A percentile compares a stretch with the other conserved stretches of the same genome.
Evolutionary conservation across 306 rosid species (phyloP).

Genomic region (Medicago arabica): DNA sequence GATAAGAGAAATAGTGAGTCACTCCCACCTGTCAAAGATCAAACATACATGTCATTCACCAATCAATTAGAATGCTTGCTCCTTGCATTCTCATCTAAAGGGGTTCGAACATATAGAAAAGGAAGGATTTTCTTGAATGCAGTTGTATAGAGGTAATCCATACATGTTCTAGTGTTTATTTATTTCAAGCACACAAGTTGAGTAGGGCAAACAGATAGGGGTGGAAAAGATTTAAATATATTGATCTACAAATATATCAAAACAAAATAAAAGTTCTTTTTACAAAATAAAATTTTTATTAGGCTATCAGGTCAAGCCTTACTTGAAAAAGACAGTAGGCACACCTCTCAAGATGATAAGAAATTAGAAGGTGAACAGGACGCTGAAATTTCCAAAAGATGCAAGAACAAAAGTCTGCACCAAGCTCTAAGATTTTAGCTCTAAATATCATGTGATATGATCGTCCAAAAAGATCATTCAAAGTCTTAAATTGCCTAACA

Average conservation of each 20-base stretch:
- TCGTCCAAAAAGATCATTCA: not conserved
- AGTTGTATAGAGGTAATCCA: not conserved
- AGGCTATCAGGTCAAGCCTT: not conserved
- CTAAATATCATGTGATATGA: not conserved
- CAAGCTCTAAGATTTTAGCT: not conserved
- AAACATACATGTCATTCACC: slow-evolving; percentile 14
- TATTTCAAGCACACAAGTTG: slow-evolving; percentile 27
- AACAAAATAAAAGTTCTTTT: not conserved
- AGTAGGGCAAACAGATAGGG: not conserved
- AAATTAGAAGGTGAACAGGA: slow-evolving; percentile 1
- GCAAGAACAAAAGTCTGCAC: not conserved
- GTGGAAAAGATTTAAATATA: not conserved
- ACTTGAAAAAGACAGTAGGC: not conserved
- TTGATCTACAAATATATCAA: not conserved
- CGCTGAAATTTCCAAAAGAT: not conserved
- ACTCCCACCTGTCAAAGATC: slow-evolving; percentile 80
- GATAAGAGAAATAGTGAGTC: slow-evolving; percentile 80
- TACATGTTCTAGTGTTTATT: slow-evolving; percentile 5
- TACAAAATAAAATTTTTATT: not conserved
- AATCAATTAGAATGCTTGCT: not conserved
- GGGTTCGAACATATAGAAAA: not conserved
- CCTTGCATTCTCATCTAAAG: slow-evolving; percentile 20
- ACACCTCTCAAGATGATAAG: not conserved
- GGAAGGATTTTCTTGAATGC: slow-evolving; percentile 16
- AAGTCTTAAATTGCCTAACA: not conserved